Evolutionary conservation across 345 rosid genomes (phyloP).

Genomic region (Populus davidiana): DNA sequence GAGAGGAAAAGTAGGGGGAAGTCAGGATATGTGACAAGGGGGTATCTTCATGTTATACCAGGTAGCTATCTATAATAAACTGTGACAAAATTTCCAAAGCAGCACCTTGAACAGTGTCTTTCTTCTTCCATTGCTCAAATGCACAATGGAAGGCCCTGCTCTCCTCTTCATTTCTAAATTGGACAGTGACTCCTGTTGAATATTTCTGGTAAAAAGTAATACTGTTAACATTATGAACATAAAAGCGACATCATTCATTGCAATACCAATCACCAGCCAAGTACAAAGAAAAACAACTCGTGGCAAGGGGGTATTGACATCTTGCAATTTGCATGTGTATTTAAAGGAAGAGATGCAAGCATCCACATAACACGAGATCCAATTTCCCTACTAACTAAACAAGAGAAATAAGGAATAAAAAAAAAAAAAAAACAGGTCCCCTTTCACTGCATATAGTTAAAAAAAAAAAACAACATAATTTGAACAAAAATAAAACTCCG

Average conservation of each 20-base stretch:
- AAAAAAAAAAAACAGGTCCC: not conserved
- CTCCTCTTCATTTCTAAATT: constrained; percentile 72
- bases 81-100: constrained; percentile 25
- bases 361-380: not conserved
- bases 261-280: not conserved
- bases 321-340: not conserved
- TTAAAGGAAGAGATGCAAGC: not conserved
- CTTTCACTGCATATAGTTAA: not conserved
- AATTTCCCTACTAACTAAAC: not conserved
- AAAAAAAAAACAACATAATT: not conserved
- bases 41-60: not conserved
- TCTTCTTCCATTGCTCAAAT: constrained; percentile 79
- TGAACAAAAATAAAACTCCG: not conserved
- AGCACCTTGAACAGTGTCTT: constrained; percentile 58
- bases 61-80: constrained; percentile 9
- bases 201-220: constrained; percentile 55
- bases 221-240: constrained; percentile 23
- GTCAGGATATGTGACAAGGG: not conserved
- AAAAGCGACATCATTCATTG: not conserved
- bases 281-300: not conserved
- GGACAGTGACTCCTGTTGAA: constrained; percentile 59
- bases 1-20: not conserved
- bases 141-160: constrained; percentile 71
- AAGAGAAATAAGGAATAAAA: not conserved
- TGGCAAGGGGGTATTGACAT: not conserved